Base-by-base conservation (phyloP, 306 rosid genomes). In the Lathyrus sativus region DNA sequence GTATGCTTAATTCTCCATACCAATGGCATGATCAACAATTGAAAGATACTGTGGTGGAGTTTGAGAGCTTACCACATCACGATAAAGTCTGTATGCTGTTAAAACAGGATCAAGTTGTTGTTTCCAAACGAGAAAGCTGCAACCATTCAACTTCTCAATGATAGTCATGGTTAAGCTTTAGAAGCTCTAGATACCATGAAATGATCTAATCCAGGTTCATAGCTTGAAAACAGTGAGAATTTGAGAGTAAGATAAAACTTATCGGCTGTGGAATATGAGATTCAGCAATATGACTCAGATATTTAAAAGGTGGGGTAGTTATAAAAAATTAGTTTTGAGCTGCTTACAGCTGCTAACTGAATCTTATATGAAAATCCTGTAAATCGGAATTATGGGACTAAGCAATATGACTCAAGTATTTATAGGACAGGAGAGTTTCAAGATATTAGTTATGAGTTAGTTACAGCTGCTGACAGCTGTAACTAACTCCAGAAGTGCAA, bases 161-260 rank as follows among this genome's bases (percentile, higher is more conserved):
- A 43, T 43, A 43, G 48, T 15, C 48, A 43, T 43, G 15, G 2
- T 43, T 43, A 43, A 43, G 48, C 48, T 12, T 43, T 43, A 43
- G 48, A 43, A 11, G 48, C 48, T 43, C 14, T 43, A 43, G 14
- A 43, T 12, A 12, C 48, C 15, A 43, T 43, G 48, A 43, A 3
- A 43, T 15, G 48, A 43, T 43, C 48, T 43, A 14, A 43, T 43
- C 14, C n/a, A 43, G 48, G 14, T 43, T 43, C 14, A 43, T 43
- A 43, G 53, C 15, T 17, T 46, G 19, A 14, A 14, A 5, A 4
- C 22, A 46, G 53, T n/a, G 19, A 46, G 10, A 46, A 46, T 15
- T 45, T 45, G 53, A 14, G 51, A 45, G 51, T 45, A 45, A n/a
- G 51, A 45, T 45, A 45, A 45, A 45, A 45, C 51, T 45, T 19